These are phyloP conservation scores for Lipomyces orientalis DNA, from an alignment of 805 yeast species.

Conservation along the genomic window DNA sequence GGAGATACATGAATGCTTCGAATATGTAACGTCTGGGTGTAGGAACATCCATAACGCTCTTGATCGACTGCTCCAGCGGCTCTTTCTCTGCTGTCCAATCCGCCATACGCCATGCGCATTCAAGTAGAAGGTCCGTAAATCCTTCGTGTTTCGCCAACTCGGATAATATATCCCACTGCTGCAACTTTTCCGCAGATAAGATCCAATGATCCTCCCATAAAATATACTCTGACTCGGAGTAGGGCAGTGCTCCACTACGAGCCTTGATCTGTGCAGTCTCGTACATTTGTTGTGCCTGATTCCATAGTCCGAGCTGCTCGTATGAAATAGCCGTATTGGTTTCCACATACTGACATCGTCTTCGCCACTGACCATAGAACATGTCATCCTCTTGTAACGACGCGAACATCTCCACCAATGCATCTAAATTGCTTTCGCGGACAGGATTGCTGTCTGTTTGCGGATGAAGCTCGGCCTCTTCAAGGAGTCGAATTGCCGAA, in stretches of 20 bases:
- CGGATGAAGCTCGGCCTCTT: constrained; percentile 65
- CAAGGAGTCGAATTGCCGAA: constrained; percentile 82
- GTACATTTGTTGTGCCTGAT: constrained; percentile 87
- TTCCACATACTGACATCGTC: constrained; percentile 92
- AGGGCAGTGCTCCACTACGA: constrained; percentile 91
- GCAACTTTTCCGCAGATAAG: constrained; percentile 92
- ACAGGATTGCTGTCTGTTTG: constrained; percentile 73
- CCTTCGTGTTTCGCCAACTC: constrained; percentile 98
- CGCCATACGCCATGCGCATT: constrained; percentile 99
- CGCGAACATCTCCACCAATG: constrained; percentile 86
- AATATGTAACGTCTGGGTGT: constrained; percentile 96
- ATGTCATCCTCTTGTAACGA: constrained; percentile 91
- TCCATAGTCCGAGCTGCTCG: constrained; percentile 96
- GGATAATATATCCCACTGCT: constrained; percentile 97
- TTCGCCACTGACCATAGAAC: constrained; percentile 97
- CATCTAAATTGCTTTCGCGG: constrained; percentile 85
- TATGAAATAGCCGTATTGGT: constrained; percentile 91
- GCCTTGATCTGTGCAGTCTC: constrained; percentile 98
- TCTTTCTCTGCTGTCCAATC: constrained; percentile 97
- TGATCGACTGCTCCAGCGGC: constrained; percentile 90
- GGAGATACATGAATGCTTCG: constrained; percentile 90
- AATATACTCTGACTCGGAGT: constrained; percentile 91
- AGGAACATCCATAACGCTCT: constrained; percentile 97
- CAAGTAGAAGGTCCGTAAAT: constrained; percentile 90
- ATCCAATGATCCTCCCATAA: constrained; percentile 99